Evolutionary conservation across 768 basidiomycete genomes (phyloP).

Genomic region (Nidularia sp.): DNA sequence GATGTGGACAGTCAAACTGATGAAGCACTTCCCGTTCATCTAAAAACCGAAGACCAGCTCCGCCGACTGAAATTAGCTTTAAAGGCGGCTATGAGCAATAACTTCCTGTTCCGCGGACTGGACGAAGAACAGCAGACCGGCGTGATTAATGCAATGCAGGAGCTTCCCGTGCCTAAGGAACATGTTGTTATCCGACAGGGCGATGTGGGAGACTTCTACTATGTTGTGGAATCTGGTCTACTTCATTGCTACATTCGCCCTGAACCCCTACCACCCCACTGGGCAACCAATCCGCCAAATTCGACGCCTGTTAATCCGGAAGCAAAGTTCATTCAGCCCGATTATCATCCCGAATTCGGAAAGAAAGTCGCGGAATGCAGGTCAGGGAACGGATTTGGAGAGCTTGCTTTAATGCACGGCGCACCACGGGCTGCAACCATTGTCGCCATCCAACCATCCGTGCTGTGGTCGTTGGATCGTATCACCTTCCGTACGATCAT

Average conservation of each 20-base stretch:
- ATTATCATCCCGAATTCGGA: conserved; percentile 69
- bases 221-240: conserved; percentile 89
- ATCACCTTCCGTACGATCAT: conserved; percentile 99
- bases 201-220: conserved; percentile 95
- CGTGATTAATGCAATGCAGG: conserved; percentile 94
- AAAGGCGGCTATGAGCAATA: conserved; percentile 78
- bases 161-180: conserved; percentile 62
- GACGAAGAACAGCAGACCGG: conserved; percentile 95
- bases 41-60: conserved; percentile 81
- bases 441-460: conserved; percentile 74
- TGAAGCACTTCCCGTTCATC: conserved; percentile 69
- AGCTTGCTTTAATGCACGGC: conserved; percentile 97
- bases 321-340: conserved; percentile 59
- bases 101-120: conserved; percentile 94
- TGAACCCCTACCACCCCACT: conserved; percentile 59
- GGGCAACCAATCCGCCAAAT: conserved; percentile 41
- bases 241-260: conserved; percentile 80
- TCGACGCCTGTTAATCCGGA: conserved; percentile 31
- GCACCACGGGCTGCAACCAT: conserved; percentile 95
- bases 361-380: conserved; percentile 82
- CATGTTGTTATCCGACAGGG: conserved; percentile 97
- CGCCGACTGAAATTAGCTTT: conserved; percentile 87
- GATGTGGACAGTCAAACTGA: conserved; percentile 66
- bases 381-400: conserved; percentile 88
- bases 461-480: conserved; percentile 93